These are phyloP conservation scores for Globisporangium middletonii DNA, from an alignment of 352 stramenopile species.

Conservation along the genomic window DNA sequence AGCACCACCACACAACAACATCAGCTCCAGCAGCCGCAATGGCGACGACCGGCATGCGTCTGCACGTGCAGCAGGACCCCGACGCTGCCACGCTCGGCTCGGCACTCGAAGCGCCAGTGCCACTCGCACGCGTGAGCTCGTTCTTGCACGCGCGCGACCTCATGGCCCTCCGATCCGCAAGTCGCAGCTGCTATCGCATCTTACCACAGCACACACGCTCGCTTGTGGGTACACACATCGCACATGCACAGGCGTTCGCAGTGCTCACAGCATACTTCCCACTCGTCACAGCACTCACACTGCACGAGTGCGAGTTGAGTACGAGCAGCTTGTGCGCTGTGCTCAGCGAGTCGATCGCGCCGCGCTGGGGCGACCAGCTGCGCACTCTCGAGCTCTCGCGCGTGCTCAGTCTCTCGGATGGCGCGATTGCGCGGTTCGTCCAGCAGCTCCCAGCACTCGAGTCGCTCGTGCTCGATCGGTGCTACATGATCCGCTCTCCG, in stretches of 20 bases:
- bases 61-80: no score
- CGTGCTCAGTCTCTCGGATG: slow-evolving; percentile 45
- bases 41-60: no score
- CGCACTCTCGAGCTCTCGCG: slow-evolving; percentile 33
- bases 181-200: slow-evolving; percentile 1
- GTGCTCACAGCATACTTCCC: slow-evolving; percentile 12
- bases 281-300: slow-evolving; percentile 1
- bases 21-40: no score
- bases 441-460: slow-evolving; percentile 34
- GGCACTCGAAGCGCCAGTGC: slow-evolving; percentile 4
- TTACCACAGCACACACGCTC: slow-evolving; percentile 7
- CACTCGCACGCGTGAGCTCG: slow-evolving; percentile 2
- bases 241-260: slow-evolving; percentile 1
- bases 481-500: slow-evolving; percentile 50
- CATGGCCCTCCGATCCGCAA: slow-evolving; percentile 5
- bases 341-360: not conserved
- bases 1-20: no score
- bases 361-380: slow-evolving; percentile 16
- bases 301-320: slow-evolving; percentile 5
- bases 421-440: slow-evolving; percentile 30
- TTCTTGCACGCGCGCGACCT: slow-evolving; percentile 7
- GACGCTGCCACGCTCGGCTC: no score
- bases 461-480: slow-evolving; percentile 40
- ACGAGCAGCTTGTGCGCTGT: not conserved
- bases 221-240: slow-evolving; percentile 3